These are phyloP conservation scores for Penicillium hordei DNA, from an alignment of 2,329 filamentous ascomycete genomes.

Conservation along the genomic window DNA sequence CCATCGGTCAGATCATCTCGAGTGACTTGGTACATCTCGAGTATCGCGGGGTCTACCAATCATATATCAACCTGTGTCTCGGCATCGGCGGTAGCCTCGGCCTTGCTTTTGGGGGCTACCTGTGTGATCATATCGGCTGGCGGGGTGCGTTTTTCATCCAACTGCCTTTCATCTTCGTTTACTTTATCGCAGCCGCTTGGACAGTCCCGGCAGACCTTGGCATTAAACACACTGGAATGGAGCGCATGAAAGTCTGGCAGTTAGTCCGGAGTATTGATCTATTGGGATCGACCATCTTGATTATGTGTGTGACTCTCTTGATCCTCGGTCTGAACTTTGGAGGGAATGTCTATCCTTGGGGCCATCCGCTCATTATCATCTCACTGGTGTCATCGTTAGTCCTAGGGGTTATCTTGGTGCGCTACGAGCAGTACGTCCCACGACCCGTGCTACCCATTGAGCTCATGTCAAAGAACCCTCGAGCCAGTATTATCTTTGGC, in stretches of 20 bases:
- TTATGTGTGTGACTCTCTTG: slow-evolving; percentile 48
- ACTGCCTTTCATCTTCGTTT: slow-evolving; percentile 49
- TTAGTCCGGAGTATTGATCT: slow-evolving; percentile 52
- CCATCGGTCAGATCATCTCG: slow-evolving; percentile 60
- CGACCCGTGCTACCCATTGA: slow-evolving; percentile 52
- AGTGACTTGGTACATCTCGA: slow-evolving; percentile 75
- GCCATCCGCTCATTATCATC: slow-evolving; percentile 50
- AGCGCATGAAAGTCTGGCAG: slow-evolving; percentile 43
- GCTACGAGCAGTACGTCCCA: slow-evolving; percentile 45
- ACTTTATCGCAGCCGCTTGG: slow-evolving; percentile 15
- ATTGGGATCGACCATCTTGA: slow-evolving; percentile 50
- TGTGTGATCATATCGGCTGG: slow-evolving; percentile 45
- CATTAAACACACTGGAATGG: slow-evolving; percentile 43
- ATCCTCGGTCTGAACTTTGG: slow-evolving; percentile 55
- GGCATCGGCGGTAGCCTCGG: slow-evolving; percentile 42
- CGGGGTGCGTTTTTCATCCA: slow-evolving; percentile 50
- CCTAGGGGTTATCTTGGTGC: slow-evolving; percentile 41
- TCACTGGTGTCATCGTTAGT: slow-evolving; percentile 47
- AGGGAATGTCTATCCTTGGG: slow-evolving; percentile 54
- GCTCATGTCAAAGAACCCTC: slow-evolving; percentile 49
- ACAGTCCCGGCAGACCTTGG: slow-evolving; percentile 49
- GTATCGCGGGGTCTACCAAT: slow-evolving; percentile 50
- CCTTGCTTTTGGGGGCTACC: slow-evolving; percentile 40
- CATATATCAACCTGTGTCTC: slow-evolving; percentile 42
- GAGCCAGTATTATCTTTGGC: slow-evolving; percentile 52